Evolutionary conservation across 179 eudicot species (phyloP).

Genomic region (Heliamphora pulchella): DNA sequence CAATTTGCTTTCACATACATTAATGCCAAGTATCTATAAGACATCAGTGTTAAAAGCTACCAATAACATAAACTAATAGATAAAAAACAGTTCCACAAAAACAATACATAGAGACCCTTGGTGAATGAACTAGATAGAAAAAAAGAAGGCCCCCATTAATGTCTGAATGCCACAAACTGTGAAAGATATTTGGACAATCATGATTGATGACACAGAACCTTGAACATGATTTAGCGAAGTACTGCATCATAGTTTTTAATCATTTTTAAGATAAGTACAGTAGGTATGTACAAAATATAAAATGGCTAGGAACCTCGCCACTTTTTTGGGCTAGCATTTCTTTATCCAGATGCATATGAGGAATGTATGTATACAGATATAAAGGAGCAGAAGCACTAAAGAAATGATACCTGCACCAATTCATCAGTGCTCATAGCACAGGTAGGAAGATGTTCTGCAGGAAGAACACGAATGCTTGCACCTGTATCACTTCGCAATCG

Average conservation of each 20-base stretch:
- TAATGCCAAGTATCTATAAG: background rate
- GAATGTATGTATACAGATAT: background rate
- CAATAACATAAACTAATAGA: background rate
- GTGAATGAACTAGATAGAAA: background rate
- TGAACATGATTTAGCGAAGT: background rate
- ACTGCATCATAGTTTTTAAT: too few relatives aligned
- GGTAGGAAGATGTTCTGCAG: conserved; percentile 61
- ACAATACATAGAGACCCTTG: background rate
- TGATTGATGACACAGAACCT: background rate
- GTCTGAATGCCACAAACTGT: background rate
- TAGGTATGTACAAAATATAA: background rate
- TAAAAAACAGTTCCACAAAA: background rate
- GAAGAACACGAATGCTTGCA: conserved; percentile 76
- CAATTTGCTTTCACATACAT: conserved; percentile 3
- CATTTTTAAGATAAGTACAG: too few relatives aligned
- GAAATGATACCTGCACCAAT: conserved; percentile 62
- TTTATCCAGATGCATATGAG: background rate
- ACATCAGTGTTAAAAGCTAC: background rate
- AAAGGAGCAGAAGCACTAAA: conserved; percentile 2
- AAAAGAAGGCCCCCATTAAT: background rate
- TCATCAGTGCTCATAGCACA: conserved; percentile 71
- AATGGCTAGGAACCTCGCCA: background rate
- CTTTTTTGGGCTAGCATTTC: background rate
- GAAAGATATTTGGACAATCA: background rate
- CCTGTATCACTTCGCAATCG: conserved; percentile 73